Evolutionary conservation across 129 eudicot genomes (phyloP).

Genomic region (Escallonia rubra): DNA sequence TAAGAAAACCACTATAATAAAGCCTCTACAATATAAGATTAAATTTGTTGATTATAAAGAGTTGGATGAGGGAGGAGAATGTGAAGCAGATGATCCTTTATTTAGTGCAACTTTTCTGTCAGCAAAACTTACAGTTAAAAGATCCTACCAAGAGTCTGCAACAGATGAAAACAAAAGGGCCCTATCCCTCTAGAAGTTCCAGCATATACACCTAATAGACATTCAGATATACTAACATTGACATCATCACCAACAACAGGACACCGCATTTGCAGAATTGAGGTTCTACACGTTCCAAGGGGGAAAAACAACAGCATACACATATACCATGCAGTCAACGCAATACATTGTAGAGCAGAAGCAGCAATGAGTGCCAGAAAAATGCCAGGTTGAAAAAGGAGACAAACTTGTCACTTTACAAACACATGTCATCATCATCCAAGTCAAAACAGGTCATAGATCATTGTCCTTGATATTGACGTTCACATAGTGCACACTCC

Average conservation of each 20-base stretch:
- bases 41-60: too few species aligned
- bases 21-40: too few species aligned
- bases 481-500: neutral
- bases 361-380: neutral
- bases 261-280: neutral
- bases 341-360: neutral
- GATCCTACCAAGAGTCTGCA: neutral
- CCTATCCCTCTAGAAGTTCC: neutral
- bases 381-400: neutral
- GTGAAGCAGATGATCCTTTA: too few species aligned
- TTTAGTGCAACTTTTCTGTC: too few species aligned
- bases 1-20: too few species aligned
- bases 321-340: neutral
- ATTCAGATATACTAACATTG: neutral
- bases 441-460: neutral
- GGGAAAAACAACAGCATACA: neutral
- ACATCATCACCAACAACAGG: neutral
- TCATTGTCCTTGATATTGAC: slow-evolving; percentile 2
- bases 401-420: neutral
- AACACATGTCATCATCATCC: neutral
- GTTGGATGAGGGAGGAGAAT: too few species aligned
- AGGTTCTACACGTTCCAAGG: neutral
- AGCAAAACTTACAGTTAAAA: neutral
- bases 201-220: neutral
- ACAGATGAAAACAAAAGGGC: neutral